Conservation (phyloP, 129 eudicot genomes). For the Smallanthus sonchifolius region DNA sequence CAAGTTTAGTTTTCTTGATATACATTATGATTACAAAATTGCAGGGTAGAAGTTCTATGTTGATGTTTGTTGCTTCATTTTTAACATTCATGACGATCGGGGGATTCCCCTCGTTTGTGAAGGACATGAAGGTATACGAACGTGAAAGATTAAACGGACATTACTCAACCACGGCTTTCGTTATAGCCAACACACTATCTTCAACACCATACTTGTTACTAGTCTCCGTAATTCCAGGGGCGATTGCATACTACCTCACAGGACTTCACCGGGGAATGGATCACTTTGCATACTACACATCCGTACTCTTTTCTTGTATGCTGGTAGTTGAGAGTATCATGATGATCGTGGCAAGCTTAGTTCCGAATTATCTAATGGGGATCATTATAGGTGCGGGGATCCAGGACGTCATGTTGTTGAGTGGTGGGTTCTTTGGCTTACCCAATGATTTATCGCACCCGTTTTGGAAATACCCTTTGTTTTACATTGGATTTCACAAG, state of each 20-base stretch:
- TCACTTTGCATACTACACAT: constrained; percentile 32
- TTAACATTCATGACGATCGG: constrained; percentile 87
- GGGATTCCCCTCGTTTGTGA: constrained; percentile 84
- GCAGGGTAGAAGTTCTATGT: constrained; percentile 76
- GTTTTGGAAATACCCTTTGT: constrained; percentile 37
- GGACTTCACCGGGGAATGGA: constrained; percentile 35
- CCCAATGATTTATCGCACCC: constrained; percentile 35
- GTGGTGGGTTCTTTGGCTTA: constrained; percentile 38
- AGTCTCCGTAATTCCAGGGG: constrained; percentile 41
- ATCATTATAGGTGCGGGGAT: constrained; percentile 43
- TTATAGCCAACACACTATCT: constrained; percentile 42
- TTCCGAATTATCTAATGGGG: constrained; percentile 51
- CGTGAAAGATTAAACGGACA: constrained; percentile 47
- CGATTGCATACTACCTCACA: constrained; percentile 30
- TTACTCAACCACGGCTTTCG: constrained; percentile 33
- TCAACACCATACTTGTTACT: constrained; percentile 38
- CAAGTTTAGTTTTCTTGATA: neutral
- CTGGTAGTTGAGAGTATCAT: constrained; percentile 46
- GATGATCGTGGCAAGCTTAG: constrained; percentile 53
- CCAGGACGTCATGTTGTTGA: constrained; percentile 31
- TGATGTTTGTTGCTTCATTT: constrained; percentile 64
- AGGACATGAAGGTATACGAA: constrained; percentile 66
- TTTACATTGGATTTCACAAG: constrained; percentile 39
- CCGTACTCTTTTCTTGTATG: constrained; percentile 29
- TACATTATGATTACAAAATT: neutral